Base-by-base conservation (phyloP, 306 rosid species). In the Carpinus viminea region DNA sequence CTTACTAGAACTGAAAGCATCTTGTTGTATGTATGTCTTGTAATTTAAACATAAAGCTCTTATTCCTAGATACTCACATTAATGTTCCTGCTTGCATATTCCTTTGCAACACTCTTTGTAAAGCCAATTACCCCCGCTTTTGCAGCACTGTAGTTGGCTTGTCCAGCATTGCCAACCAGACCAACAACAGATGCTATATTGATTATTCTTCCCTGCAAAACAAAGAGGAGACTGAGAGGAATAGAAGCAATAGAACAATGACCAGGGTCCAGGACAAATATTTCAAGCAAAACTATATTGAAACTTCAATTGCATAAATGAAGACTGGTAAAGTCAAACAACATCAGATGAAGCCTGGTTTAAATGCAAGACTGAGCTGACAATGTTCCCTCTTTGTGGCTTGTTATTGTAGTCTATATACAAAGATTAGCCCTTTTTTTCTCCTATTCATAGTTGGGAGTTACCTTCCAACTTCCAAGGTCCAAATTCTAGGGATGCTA, bases 81-180 rank as follows among this genome's bases (percentile, higher is more conserved):
- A 84, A 95, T 95, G 87, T 85, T 87, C 87, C 98, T 82, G 91
- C 97, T 90, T 8, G 98, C 80, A 79, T 91, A 93, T 83, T 92
- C 98, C 90, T 85, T 95, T 52, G 98, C 97, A 81, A 95, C 97
- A 65, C 89, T 4, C 88, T 92, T 95, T 24, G 98, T 91, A 45
- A 95, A 83, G 78, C 98, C 98, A 85, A 95, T 95, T 54, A 95
- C 98, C 82, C 98, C 98, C 36, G 98, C 98, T 84, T 95, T 95
- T 68, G 98, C 98, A 72, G 98, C 98, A 89, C 98, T 91, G 74
- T 92, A 95, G 83, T 95, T 95, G 81, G 97, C 96, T 91, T 95
- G 98, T 77, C 98, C 98, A 69, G 72, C 92, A 76, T 92, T 92
- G 79, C 98, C 98, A 82, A 92, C 91, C 24, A 89, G 90, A 79